Percentiles rank a stretch among this genome's conserved stretches.
These are phyloP conservation scores for Biancaea sappan DNA, from an alignment of 306 rosid genomes.

Conservation along the genomic window DNA sequence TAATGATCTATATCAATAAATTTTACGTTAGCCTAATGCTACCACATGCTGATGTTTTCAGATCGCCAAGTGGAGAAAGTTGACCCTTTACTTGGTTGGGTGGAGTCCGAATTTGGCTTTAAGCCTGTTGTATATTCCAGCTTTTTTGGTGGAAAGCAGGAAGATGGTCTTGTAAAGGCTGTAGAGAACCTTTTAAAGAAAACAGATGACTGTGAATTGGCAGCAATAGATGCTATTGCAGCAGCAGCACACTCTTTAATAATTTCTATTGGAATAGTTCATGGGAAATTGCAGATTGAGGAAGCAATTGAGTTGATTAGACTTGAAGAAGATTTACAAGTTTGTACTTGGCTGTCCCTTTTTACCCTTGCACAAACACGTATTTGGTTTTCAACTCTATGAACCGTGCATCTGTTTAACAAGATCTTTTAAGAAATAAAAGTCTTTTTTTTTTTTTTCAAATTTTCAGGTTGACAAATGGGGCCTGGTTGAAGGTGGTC, in stretches of 20 bases:
- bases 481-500: slow-evolving; percentile 99
- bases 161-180: slow-evolving; percentile 53
- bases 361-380: neutral
- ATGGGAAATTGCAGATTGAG: slow-evolving; percentile 56
- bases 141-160: slow-evolving; percentile 66
- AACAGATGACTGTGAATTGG: slow-evolving; percentile 66
- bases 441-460: neutral
- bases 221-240: slow-evolving; percentile 61
- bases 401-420: neutral
- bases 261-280: slow-evolving; percentile 52
- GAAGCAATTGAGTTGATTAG: slow-evolving; percentile 74
- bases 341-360: slow-evolving; percentile 27
- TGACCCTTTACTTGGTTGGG: slow-evolving; percentile 83
- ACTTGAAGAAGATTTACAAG: slow-evolving; percentile 97
- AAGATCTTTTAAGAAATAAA: slow-evolving; percentile 8
- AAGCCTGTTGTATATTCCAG: slow-evolving; percentile 69
- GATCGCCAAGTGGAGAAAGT: slow-evolving; percentile 83
- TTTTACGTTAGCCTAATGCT: too few species aligned
- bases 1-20: too few species aligned
- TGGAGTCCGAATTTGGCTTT: slow-evolving; percentile 79
- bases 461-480: slow-evolving; percentile 81
- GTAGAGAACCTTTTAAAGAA: slow-evolving; percentile 48
- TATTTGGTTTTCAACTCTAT: neutral
- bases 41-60: too few species aligned
- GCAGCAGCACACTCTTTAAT: slow-evolving; percentile 60